Conservation (phyloP, 208 protist species). For the Baffinella frigidus region DNA sequence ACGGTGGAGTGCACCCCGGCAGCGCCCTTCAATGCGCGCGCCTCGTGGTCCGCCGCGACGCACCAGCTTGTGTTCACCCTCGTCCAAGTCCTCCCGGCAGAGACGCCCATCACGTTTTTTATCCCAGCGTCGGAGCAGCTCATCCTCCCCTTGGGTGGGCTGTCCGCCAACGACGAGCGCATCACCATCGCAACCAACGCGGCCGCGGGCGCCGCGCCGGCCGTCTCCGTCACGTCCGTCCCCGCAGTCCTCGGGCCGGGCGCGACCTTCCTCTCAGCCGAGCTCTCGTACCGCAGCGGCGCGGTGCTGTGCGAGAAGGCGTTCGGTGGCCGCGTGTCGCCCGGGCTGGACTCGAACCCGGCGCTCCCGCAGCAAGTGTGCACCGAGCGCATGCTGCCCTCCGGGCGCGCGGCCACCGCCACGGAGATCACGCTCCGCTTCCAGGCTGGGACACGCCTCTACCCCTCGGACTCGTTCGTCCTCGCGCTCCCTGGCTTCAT, state of each 20-base stretch:
- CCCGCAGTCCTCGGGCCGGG: too few relatives aligned
- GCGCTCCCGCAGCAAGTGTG: too few relatives aligned
- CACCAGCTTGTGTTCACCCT: neutral
- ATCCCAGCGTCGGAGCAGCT: too few relatives aligned
- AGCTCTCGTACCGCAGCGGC: too few relatives aligned
- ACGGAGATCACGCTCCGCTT: neutral
- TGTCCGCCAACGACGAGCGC: neutral
- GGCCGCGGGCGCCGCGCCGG: neutral
- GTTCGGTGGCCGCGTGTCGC: too few relatives aligned
- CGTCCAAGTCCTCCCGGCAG: neutral
- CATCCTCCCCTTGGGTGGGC: neutral
- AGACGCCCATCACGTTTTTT: neutral
- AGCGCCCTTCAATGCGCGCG: neutral
- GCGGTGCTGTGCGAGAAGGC: too few relatives aligned
- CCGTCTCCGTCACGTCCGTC: neutral
- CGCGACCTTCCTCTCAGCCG: too few relatives aligned
- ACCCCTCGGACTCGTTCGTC: neutral
- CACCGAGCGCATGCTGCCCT: neutral
- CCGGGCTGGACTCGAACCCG: too few relatives aligned
- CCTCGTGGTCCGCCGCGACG: neutral
- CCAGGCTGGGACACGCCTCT: neutral
- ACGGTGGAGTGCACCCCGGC: neutral
- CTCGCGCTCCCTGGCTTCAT: constrained; percentile 2
- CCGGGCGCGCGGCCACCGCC: neutral
- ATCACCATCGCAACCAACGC: neutral